Conservation (phyloP, 495 filamentous ascomycete genomes). For the Daldinia concentrica region DNA sequence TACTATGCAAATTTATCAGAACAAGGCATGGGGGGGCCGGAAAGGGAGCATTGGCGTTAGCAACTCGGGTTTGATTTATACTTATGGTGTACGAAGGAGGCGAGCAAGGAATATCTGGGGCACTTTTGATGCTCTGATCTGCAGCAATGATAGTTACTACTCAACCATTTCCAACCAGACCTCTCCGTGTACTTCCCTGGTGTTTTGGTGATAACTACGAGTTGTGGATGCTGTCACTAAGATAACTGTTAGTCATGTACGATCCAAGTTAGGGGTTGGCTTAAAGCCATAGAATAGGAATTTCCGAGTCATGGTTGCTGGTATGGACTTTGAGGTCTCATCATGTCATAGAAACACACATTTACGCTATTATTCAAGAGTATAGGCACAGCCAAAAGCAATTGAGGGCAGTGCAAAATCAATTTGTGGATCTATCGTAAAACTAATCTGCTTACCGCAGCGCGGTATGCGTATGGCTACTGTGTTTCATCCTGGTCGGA, state of each 20-base stretch:
- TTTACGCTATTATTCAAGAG: background rate
- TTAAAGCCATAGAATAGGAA: background rate
- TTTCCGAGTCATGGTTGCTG: background rate
- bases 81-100: background rate
- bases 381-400: background rate
- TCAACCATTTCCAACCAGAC: background rate
- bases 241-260: background rate
- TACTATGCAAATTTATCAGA: background rate
- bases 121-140: background rate
- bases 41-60: constrained; percentile 37
- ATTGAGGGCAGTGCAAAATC: constrained; percentile 15
- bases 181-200: background rate
- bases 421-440: constrained; percentile 42
- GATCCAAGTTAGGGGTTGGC: background rate
- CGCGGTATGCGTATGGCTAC: constrained; percentile 17
- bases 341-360: background rate
- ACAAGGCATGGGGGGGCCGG: constrained; percentile 1
- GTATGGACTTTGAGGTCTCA: background rate
- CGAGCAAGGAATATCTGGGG: background rate
- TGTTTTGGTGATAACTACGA: background rate
- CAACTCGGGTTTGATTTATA: constrained; percentile 12
- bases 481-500: constrained; percentile 8
- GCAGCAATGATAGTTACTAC: constrained; percentile 21
- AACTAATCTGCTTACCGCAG: constrained; percentile 25
- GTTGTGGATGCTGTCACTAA: background rate